Evolutionary conservation across 75 land plant species (phyloP).

Genomic region (Chamaecyparis obtusa): DNA sequence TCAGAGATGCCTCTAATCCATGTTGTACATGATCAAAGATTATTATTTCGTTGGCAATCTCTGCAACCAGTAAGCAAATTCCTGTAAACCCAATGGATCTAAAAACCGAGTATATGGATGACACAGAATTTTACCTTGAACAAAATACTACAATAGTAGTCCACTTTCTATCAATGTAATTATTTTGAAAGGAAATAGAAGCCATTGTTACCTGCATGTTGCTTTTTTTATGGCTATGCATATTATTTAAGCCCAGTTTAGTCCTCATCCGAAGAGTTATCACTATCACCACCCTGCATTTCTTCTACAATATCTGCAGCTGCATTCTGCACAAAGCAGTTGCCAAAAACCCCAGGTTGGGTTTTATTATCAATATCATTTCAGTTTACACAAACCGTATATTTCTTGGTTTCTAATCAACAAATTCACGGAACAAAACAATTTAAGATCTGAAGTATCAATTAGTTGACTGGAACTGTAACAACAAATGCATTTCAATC

Average conservation of each 20-base stretch:
- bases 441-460: background rate
- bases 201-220: background rate
- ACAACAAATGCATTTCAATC: background rate
- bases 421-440: background rate
- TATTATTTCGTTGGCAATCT: background rate
- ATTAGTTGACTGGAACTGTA: background rate
- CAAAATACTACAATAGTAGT: background rate
- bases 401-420: background rate
- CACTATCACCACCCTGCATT: slow-evolving; percentile 8
- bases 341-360: background rate
- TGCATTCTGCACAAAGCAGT: background rate
- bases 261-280: slow-evolving; percentile 10
- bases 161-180: background rate
- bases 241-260: background rate
- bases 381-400: background rate
- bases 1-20: background rate
- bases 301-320: background rate
- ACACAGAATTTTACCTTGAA: background rate
- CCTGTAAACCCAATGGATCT: background rate
- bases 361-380: background rate
- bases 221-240: background rate
- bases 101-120: background rate
- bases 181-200: background rate
- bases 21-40: background rate
- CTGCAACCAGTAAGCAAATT: background rate